These are phyloP conservation scores for Candida multigemmis DNA, from an alignment of 805 yeast species.

Conservation along the genomic window DNA sequence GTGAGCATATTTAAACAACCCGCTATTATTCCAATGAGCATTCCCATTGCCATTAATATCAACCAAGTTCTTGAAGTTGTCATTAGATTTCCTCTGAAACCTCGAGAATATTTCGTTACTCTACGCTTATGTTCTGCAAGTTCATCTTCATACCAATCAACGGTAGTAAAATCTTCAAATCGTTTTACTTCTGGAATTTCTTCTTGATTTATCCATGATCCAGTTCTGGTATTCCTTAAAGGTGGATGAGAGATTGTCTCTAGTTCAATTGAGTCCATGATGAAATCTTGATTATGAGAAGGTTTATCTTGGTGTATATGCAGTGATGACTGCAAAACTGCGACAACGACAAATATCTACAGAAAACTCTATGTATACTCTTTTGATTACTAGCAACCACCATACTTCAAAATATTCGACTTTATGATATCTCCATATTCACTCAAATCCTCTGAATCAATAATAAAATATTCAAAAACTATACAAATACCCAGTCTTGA, in stretches of 20 bases:
- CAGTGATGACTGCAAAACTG: too few relatives aligned
- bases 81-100: slow-evolving; percentile 15
- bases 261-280: background rate
- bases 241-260: background rate
- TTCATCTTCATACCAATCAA: slow-evolving; percentile 66
- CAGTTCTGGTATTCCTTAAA: slow-evolving; percentile 18
- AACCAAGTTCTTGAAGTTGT: slow-evolving; percentile 55
- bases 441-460: slow-evolving; percentile 18
- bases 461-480: slow-evolving; percentile 21
- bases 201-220: slow-evolving; percentile 30
- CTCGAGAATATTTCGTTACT: slow-evolving; percentile 3
- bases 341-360: too few relatives aligned
- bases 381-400: too few relatives aligned
- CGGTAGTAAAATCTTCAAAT: slow-evolving; percentile 54
- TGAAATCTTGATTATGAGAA: background rate
- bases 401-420: slow-evolving; percentile 9
- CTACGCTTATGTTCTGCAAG: slow-evolving; percentile 33
- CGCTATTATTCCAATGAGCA: slow-evolving; percentile 74
- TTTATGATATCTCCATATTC: slow-evolving; percentile 9
- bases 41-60: slow-evolving; percentile 67
- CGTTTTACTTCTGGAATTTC: slow-evolving; percentile 31
- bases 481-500: slow-evolving; percentile 23
- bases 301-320: too few relatives aligned
- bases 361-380: too few relatives aligned
- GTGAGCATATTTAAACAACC: slow-evolving; percentile 75